Percentiles rank a stretch among this genome's conserved stretches.
Conservation (phyloP, 2,329 filamentous ascomycete species). For the Colletotrichum graminicola region DNA sequence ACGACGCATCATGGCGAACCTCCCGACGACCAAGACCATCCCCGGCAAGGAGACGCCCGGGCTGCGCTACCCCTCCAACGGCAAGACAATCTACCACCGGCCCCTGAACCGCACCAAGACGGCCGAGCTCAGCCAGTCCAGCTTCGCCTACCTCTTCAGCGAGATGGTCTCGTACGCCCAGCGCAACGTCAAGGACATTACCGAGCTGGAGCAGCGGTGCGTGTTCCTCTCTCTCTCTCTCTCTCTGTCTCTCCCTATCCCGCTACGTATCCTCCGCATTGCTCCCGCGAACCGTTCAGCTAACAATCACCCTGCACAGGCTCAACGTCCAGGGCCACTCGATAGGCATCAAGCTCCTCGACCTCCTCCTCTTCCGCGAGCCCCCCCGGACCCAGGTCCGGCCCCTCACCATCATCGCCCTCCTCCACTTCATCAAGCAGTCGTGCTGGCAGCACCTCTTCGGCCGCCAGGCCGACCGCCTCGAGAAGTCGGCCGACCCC, state of each 20-base stretch:
- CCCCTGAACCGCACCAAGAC: conserved; percentile 91
- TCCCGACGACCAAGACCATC: conserved; percentile 59
- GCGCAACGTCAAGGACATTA: conserved; percentile 88
- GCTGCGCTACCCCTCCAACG: conserved; percentile 89
- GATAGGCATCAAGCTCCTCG: conserved; percentile 92
- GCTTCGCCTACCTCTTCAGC: conserved; percentile 95
- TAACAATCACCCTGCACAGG: conserved; percentile 57
- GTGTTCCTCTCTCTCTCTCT: conserved; percentile 42
- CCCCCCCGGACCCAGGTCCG: conserved; percentile 77
- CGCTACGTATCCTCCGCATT: neutral
- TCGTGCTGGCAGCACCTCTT: conserved; percentile 94
- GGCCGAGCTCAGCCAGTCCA: conserved; percentile 89
- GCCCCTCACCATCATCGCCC: conserved; percentile 87
- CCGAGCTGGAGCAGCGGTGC: conserved; percentile 91
- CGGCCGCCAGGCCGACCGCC: conserved; percentile 86
- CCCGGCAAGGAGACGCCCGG: conserved; percentile 67
- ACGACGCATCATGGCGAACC: conserved; percentile 60
- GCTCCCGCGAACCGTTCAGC: neutral
- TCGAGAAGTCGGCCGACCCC: conserved; percentile 88
- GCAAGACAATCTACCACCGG: conserved; percentile 98
- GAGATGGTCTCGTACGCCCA: conserved; percentile 98
- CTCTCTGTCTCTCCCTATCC: neutral
- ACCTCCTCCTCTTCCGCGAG: conserved; percentile 91
- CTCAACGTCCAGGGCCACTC: conserved; percentile 93
- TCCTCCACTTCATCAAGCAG: conserved; percentile 96